Base-by-base conservation (phyloP, 2,329 filamentous ascomycete species). In the Rutstroemia sp. region DNA sequence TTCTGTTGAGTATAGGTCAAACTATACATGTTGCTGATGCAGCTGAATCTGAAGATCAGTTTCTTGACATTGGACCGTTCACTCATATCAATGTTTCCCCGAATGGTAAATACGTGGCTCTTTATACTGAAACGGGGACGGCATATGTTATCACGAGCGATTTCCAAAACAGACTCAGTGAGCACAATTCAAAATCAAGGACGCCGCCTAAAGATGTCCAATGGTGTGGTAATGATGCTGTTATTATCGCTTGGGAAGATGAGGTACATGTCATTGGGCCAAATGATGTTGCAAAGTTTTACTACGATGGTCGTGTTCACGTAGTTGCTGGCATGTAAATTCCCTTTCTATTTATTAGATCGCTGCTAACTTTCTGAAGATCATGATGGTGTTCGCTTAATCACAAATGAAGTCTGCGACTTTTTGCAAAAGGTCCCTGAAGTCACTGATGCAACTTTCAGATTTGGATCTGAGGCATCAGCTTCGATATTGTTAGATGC, bases 161-260 rank as follows among this genome's bases (percentile, higher is more conserved):
- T 70, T 97, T 97, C 70, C 91, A 96, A 69, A 91, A 88, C 67
- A 86, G 92, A 57, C 77, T 96, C 60, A 92, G 91, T 68, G 92
- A 97, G 72, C 92, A 97, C 68, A 85, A 96, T 66, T 92, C 92
- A 0, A 86, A 86, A 63, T 92, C 89, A 9, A 87, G 87, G 70
- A 95, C 90, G 5, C 79, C 86, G 1, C 94, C 94, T 3, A 87
- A 89, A 65, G 89, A 94, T 61, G 80, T 99, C 59, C 87, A 94
- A 65, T 99, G 94, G 94, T 99, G 94, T 70, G 94, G 94, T 5
- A 92, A 94, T 65, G 92, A 97, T 71, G 90, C 92, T 14, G 88
- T 94, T 3, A 83, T 96, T 27, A 83, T 99, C 65, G 92, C 92
- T 0, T 99, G 94, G 94, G 94, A 97, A 68, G 94, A 99, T 68